phyloP scores from a whole-genome alignment of 306 rosid species.

The Dalbergia oliveri region DNA sequence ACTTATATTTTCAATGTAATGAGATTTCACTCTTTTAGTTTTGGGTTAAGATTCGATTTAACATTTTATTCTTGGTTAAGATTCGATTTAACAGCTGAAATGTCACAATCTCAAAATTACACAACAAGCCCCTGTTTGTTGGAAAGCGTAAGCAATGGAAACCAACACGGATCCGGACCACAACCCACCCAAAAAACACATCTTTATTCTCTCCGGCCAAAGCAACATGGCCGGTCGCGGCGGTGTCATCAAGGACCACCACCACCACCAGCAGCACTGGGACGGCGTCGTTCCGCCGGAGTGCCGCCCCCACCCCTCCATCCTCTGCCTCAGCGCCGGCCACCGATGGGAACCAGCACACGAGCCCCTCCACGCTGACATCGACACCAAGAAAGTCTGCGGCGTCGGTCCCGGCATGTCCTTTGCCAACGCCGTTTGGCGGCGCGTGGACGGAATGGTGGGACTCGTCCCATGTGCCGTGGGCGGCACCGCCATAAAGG shows the following conservation, averaged over 20 bases:
- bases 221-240: conserved; percentile 97
- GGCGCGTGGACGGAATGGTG: conserved; percentile 43
- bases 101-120: not conserved
- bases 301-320: conserved; percentile 58
- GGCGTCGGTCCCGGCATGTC: conserved; percentile 90
- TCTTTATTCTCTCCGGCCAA: conserved; percentile 89
- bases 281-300: conserved; percentile 77
- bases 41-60: too few relatives aligned
- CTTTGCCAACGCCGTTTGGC: conserved; percentile 67
- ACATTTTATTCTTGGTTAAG: too few relatives aligned
- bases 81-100: too few relatives aligned
- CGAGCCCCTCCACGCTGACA: conserved; percentile 85
- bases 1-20: too few relatives aligned
- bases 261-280: conserved; percentile 60
- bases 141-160: conserved; percentile 41
- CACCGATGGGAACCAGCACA: conserved; percentile 75
- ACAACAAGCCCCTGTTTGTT: not conserved
- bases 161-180: not conserved
- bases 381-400: conserved; percentile 65
- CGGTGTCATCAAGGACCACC: conserved; percentile 54
- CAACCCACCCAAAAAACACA: conserved; percentile 50
- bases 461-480: conserved; percentile 90
- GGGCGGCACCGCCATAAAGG: conserved; percentile 83
- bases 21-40: too few relatives aligned
- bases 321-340: conserved; percentile 65